Conservation (phyloP, 2,329 filamentous ascomycete genomes). For the Pseudogymnoascus sp. region DNA sequence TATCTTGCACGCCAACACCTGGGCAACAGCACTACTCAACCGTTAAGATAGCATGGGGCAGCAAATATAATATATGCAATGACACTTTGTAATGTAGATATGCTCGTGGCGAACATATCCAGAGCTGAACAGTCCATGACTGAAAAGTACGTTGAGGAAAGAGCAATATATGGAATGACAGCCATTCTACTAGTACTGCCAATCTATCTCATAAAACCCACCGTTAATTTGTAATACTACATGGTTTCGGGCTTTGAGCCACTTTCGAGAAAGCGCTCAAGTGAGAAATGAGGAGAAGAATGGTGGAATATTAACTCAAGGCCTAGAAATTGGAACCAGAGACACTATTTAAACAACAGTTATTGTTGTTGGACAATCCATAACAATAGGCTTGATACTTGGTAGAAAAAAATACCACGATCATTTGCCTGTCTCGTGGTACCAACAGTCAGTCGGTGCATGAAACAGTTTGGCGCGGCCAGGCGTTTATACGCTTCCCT, state of each 20-base stretch:
- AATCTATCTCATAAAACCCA: background rate
- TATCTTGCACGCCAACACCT: background rate
- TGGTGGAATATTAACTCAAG: background rate
- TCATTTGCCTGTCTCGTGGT: conserved; percentile 7
- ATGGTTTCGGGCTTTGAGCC: background rate
- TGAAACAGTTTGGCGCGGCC: conserved; percentile 7
- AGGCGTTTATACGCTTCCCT: conserved; percentile 7
- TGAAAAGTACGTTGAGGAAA: background rate
- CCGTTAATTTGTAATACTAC: background rate
- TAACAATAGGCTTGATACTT: background rate
- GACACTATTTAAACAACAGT: background rate
- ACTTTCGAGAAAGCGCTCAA: background rate
- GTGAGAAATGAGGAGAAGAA: background rate
- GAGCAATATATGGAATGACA: background rate
- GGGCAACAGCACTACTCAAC: too few relatives aligned
- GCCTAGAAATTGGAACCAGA: background rate
- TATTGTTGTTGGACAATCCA: background rate
- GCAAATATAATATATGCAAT: too few relatives aligned
- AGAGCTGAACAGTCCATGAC: background rate
- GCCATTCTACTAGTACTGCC: background rate
- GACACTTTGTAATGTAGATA: too few relatives aligned
- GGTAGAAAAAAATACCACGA: background rate
- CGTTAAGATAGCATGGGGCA: too few relatives aligned
- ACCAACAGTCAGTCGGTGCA: conserved; percentile 5
- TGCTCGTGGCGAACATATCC: too few relatives aligned